phyloP scores from a whole-genome alignment of 2,329 filamentous ascomycete species.

The Achaetomium macrosporum region DNA sequence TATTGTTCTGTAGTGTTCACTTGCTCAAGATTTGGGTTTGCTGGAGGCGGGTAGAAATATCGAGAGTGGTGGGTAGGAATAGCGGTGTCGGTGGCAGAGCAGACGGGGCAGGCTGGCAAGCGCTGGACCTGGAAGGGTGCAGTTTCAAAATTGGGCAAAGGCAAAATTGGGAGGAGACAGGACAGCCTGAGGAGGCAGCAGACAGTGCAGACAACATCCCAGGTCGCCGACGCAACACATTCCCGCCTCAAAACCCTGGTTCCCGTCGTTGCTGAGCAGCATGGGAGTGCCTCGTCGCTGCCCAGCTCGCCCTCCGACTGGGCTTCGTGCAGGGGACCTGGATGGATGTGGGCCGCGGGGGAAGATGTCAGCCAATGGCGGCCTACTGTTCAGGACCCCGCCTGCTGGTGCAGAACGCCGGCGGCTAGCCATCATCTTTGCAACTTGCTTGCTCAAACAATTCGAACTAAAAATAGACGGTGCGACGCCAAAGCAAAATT shows the following conservation, averaged over 20 bases:
- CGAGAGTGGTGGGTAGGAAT: no score
- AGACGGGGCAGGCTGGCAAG: slow-evolving; percentile 3
- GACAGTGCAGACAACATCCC: neutral
- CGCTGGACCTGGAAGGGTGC: slow-evolving; percentile 3
- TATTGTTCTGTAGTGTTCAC: no score
- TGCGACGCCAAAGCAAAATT: slow-evolving; percentile 16
- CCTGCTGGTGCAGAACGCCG: slow-evolving; percentile 13
- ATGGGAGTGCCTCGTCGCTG: slow-evolving; percentile 14
- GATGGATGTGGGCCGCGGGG: slow-evolving; percentile 19
- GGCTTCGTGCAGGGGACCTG: slow-evolving; percentile 21
- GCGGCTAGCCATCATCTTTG: slow-evolving; percentile 23
- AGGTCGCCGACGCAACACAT: neutral
- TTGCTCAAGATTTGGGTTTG: no score
- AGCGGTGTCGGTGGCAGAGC: no score
- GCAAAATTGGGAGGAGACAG: slow-evolving; percentile 8
- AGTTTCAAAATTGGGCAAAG: slow-evolving; percentile 4
- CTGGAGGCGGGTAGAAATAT: no score
- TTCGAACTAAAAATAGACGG: slow-evolving; percentile 24
- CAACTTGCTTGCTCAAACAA: slow-evolving; percentile 25
- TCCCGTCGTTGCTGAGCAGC: neutral
- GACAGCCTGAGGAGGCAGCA: neutral
- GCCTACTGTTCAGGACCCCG: neutral
- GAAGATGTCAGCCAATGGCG: slow-evolving; percentile 14
- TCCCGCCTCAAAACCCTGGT: slow-evolving; percentile 3
- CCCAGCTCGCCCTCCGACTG: slow-evolving; percentile 16